Evolutionary conservation across 345 rosid species (phyloP).

Genomic region (Cardiospermum halicacabum): DNA sequence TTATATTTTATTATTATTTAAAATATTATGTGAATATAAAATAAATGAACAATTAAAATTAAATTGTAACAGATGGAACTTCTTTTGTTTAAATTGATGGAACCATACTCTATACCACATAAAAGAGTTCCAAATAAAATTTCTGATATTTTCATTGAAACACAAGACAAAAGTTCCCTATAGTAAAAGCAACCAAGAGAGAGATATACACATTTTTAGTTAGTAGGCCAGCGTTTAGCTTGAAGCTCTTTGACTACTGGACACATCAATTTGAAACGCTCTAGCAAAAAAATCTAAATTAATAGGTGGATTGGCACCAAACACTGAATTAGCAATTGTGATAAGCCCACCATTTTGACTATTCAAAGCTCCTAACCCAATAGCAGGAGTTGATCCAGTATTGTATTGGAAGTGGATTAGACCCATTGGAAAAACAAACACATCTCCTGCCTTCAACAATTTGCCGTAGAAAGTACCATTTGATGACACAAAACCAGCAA

Average conservation of each 20-base stretch:
- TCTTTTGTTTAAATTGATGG: too few species aligned
- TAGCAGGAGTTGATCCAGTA: constrained; percentile 25
- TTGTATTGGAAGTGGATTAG: constrained; percentile 27
- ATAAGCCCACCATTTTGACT: constrained; percentile 27
- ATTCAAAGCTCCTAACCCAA: constrained; percentile 18
- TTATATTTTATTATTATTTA: too few species aligned
- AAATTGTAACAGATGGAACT: too few species aligned
- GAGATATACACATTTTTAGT: too few species aligned
- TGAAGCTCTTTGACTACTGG: constrained; percentile 24
- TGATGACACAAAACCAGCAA: constrained; percentile 38
- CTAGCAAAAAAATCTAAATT: constrained; percentile 19
- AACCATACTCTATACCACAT: too few species aligned
- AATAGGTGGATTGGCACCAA: constrained; percentile 18
- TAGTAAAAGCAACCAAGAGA: too few species aligned
- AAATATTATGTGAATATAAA: too few species aligned
- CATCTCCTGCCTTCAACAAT: constrained; percentile 22
- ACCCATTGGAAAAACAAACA: constrained; percentile 34
- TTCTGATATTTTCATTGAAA: too few species aligned
- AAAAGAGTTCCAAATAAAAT: too few species aligned
- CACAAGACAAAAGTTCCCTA: too few species aligned
- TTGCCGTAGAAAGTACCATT: constrained; percentile 27
- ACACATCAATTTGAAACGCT: constrained; percentile 35
- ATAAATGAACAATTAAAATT: too few species aligned
- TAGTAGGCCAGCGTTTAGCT: too few species aligned
- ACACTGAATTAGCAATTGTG: constrained; percentile 18